A percentile compares a stretch with the other conserved stretches of the same genome.
Conservation (phyloP, 2,329 filamentous ascomycete species). For the Camptophora hylomeconis region DNA sequence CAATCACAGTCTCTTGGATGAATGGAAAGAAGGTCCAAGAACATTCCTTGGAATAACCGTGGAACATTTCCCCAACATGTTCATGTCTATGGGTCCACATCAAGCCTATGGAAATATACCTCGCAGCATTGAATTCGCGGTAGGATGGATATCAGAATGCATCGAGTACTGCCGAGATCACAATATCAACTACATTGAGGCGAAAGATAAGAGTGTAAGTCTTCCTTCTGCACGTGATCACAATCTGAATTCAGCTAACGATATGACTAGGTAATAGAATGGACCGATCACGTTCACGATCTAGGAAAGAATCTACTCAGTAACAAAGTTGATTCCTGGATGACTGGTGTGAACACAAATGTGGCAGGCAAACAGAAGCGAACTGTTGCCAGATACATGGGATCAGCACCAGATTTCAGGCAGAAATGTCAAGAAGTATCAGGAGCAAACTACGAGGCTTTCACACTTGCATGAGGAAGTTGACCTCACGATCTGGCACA, state of each 20-base stretch:
- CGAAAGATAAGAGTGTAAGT: constrained; percentile 29
- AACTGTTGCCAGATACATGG: constrained; percentile 35
- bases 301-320: constrained; percentile 32
- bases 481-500: too few species aligned
- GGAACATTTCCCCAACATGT: constrained; percentile 35
- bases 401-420: constrained; percentile 32
- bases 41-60: constrained; percentile 30
- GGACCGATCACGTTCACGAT: constrained; percentile 37
- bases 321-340: constrained; percentile 41
- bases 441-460: too few species aligned
- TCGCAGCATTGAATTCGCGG: constrained; percentile 22
- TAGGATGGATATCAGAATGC: constrained; percentile 27
- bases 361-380: constrained; percentile 33
- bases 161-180: constrained; percentile 17
- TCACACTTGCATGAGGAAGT: too few species aligned
- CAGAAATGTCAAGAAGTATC: constrained; percentile 4
- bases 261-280: constrained; percentile 26
- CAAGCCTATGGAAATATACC: constrained; percentile 25
- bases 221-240: too few species aligned
- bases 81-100: constrained; percentile 42
- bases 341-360: constrained; percentile 43
- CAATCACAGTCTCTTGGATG: constrained; percentile 21
- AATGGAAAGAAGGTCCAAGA: constrained; percentile 20
- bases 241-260: too few species aligned
- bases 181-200: constrained; percentile 25